Base-by-base conservation (phyloP, 2,329 filamentous ascomycete genomes). In the Arthrobotrys sphaeroides region DNA sequence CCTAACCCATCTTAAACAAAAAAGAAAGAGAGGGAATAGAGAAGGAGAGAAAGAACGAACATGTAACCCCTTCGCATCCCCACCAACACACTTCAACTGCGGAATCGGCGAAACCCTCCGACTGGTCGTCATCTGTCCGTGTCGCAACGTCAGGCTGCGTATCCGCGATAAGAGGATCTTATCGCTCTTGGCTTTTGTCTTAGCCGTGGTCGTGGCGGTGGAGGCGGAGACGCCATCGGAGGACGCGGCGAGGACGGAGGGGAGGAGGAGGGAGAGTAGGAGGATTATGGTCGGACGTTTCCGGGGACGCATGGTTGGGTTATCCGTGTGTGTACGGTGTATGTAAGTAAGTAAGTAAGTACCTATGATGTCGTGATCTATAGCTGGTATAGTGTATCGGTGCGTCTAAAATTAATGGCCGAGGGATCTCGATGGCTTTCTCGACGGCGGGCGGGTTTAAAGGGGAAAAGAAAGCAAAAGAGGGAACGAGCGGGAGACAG, bases 101-200 rank as follows among this genome's bases (percentile, higher is more conserved):
- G 70, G 70, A 36, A 74, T 74, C 16, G 70, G 62, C 47, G 70
- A 74, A 38, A 74, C 70, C 47, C 70, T 55, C 55, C 70, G 62
- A 24, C 70, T 74, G 1, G 70, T 74, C 24, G 70, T 74, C 70
- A 74, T 74, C 47, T 68, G 62, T 12, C 70, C 70, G 51, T 74
- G 45, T 22, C 70, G 70, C 31, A 74, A 28, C 24, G 70, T 74
- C 5, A 74, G 53, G 49, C 70, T 74, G 7, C 70, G 70, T 55
- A 74, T 74, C 47, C 70, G 53, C 31, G 70, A 74, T 5, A 74
- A 31, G n/a, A 74, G 57, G 18, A 74, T 74, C 57, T 74, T 74
- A 24, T 74, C 70, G 31, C 70, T 74, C 62, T 74, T 74, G 36
- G 70, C 70, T 62, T 74, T 74, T 62, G 70, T 74, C 59, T 74